A percentile compares a stretch with the other conserved stretches of the same genome.
phyloP scores from a whole-genome alignment of 495 filamentous ascomycete genomes.

The Podospora sp. region DNA sequence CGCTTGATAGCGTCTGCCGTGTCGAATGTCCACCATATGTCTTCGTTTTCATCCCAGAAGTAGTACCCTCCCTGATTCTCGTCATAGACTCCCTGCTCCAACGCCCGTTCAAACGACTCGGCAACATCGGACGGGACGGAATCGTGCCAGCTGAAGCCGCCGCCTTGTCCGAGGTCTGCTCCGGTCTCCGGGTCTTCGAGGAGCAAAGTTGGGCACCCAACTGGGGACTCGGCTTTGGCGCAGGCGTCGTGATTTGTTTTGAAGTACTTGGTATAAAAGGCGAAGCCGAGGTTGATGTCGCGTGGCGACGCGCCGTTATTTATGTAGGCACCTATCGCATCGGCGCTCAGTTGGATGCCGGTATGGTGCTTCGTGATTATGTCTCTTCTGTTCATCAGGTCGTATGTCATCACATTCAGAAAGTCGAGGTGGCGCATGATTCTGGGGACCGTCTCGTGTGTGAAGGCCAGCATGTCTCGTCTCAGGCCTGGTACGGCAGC shows the following conservation, averaged over 20 bases:
- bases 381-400: slow-evolving; percentile 76
- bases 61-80: slow-evolving; percentile 64
- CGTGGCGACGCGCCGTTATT: slow-evolving; percentile 56
- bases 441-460: slow-evolving; percentile 58
- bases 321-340: slow-evolving; percentile 62
- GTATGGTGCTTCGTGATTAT: slow-evolving; percentile 68
- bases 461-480: slow-evolving; percentile 75
- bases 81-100: slow-evolving; percentile 59
- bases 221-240: slow-evolving; percentile 46
- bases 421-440: slow-evolving; percentile 70
- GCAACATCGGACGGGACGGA: slow-evolving; percentile 49
- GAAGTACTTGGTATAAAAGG: slow-evolving; percentile 77
- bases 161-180: slow-evolving; percentile 63
- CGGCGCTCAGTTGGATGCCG: slow-evolving; percentile 56
- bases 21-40: slow-evolving; percentile 78
- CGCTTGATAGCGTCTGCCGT: slow-evolving; percentile 61
- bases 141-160: slow-evolving; percentile 63
- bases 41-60: slow-evolving; percentile 62
- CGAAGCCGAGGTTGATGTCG: slow-evolving; percentile 72
- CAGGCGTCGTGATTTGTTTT: slow-evolving; percentile 56
- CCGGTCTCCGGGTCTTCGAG: slow-evolving; percentile 69
- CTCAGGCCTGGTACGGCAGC: slow-evolving; percentile 70
- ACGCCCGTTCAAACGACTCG: slow-evolving; percentile 54
- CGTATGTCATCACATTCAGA: slow-evolving; percentile 81
- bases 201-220: slow-evolving; percentile 64